Conservation (phyloP, 2,329 filamentous ascomycete species). For the Proliferodiscus dingleyae region DNA sequence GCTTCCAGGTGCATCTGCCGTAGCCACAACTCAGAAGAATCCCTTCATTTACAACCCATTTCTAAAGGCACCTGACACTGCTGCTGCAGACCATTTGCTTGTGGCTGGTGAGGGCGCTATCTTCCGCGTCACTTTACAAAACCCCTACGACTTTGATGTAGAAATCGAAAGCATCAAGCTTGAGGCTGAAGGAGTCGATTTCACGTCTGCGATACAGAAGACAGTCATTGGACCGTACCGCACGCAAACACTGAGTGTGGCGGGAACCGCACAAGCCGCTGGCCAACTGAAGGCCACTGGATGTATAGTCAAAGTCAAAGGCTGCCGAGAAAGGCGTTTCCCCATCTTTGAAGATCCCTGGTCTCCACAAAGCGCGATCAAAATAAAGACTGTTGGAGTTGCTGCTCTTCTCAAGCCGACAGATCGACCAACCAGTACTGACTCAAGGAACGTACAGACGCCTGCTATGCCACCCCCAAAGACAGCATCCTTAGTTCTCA, state of each 20-base stretch:
- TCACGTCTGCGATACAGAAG: conserved; percentile 60
- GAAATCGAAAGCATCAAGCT: conserved; percentile 79
- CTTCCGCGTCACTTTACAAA: conserved; percentile 83
- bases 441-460: conserved; percentile 32
- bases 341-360: conserved; percentile 76
- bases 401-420: conserved; percentile 37
- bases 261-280: conserved; percentile 59
- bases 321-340: conserved; percentile 78
- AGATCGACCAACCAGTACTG: conserved; percentile 28
- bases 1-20: conserved; percentile 39
- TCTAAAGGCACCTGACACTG: conserved; percentile 59
- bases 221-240: conserved; percentile 75
- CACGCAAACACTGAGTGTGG: conserved; percentile 71
- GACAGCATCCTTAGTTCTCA: conserved; percentile 54
- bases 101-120: conserved; percentile 73
- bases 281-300: conserved; percentile 72
- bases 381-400: conserved; percentile 72
- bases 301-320: conserved; percentile 72
- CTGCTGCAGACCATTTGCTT: conserved; percentile 59
- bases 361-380: conserved; percentile 63
- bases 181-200: conserved; percentile 66
- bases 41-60: conserved; percentile 97
- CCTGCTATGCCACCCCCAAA: conserved; percentile 41
- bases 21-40: conserved; percentile 47
- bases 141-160: conserved; percentile 88